Evolutionary conservation across 805 yeast species (phyloP), one percentile per base, ranked within the genome.

Genomic region (Ogataea siamensis): DNA sequence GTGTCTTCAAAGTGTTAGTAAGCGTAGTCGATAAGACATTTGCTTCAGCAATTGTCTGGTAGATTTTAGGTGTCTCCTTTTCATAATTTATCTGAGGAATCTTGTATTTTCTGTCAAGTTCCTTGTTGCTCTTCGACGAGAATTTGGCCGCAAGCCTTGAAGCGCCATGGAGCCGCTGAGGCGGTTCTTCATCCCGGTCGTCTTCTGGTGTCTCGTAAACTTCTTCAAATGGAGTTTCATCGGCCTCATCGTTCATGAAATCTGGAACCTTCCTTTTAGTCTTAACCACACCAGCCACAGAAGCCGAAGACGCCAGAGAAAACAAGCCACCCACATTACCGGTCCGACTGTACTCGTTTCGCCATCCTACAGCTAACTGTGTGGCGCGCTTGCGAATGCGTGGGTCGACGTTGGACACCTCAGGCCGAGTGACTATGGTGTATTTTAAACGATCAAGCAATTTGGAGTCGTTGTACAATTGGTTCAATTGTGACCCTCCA

Each of bases 1-100:
- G 62, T 21, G 65, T 48, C 37, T 67, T 58, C 30, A 85, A 59
- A 1, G 78, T 61, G 55, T 89, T 88, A 31, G 67, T 64, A 49
- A 93, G 67, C 13, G 80, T 76, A 2, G 88, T 81, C 5, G 95
- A 76, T 7, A 81, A 74, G 4, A 87, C 76, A 39, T 85, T 76
- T 13, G 95, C 79, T 40, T 85, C 83, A 2, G 95, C 86, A 33
- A 89, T 74, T 5, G 81, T 63, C 18, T 71, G 62, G 40, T 78
- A 68, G 44, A 91, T 83, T 56, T 72, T 78, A 13, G 95, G 89
- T 1, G 79, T 76, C 52, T 85, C 95, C 44, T 78, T 76, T 34
- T 67, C 70, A 47, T 86, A 66, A 57, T 85, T 74, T 49, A 85
- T 80, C 46, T 69, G 74, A 2, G 93, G 91, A 32, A 83, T 82